phyloP scores from a whole-genome alignment of 2,329 filamentous ascomycete genomes.

The Penicillium frequentans region DNA sequence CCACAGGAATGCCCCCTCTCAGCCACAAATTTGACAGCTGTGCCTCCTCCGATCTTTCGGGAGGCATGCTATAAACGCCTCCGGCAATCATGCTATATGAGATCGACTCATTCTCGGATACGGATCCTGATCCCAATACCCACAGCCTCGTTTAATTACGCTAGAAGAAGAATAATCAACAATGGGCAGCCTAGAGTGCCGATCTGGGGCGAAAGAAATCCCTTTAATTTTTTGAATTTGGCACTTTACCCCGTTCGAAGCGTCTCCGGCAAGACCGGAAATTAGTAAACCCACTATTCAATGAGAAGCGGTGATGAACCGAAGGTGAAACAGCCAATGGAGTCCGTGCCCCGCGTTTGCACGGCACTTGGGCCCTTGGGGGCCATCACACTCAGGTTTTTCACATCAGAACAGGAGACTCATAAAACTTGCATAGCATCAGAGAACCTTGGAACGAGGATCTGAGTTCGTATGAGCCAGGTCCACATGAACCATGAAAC shows the following conservation, averaged over 20 bases:
- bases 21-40: conserved; percentile 5
- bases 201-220: neutral
- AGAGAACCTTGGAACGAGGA: neutral
- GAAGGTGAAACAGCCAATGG: conserved; percentile 19
- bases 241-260: neutral
- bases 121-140: neutral
- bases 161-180: neutral
- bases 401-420: neutral
- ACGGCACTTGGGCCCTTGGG: conserved; percentile 4
- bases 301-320: conserved; percentile 10
- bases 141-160: neutral
- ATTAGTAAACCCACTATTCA: conserved; percentile 14
- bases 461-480: neutral
- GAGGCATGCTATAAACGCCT: neutral
- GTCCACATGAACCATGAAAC: neutral
- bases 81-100: neutral
- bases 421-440: neutral
- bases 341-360: conserved; percentile 20
- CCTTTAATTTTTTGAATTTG: neutral
- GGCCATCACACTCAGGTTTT: neutral
- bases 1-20: conserved; percentile 7
- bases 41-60: neutral
- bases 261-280: conserved; percentile 20
- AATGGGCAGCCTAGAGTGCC: neutral
- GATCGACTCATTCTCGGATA: neutral